Conservation (phyloP, 2,329 filamentous ascomycete species). For the Alternaria ventricosa region DNA sequence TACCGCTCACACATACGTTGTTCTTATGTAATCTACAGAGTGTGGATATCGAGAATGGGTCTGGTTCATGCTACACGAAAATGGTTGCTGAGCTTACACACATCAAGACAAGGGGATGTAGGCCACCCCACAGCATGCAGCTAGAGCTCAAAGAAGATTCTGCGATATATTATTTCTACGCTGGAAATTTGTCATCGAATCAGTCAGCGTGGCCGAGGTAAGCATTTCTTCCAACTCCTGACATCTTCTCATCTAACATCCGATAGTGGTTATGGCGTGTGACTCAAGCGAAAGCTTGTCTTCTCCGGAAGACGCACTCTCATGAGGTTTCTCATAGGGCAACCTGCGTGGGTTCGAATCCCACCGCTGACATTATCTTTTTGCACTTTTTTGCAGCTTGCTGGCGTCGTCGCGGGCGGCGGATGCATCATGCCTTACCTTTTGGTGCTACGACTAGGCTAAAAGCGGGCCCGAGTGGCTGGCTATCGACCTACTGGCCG, state of each 20-base stretch:
- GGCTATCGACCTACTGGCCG: not conserved
- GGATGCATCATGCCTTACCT: not conserved
- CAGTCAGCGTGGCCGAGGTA: not conserved
- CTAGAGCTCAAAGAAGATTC: not conserved
- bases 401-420: not conserved
- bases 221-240: not conserved
- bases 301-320: not conserved
- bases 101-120: not conserved
- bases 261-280: conserved; percentile 11
- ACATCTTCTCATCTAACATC: not conserved
- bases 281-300: conserved; percentile 11
- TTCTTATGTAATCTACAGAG: not conserved
- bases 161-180: not conserved
- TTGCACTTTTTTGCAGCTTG: not conserved
- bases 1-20: not conserved
- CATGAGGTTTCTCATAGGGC: conserved; percentile 10
- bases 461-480: not conserved
- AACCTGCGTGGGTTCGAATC: conserved; percentile 13
- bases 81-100: not conserved
- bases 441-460: not conserved
- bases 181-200: not conserved
- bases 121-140: not conserved
- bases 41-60: not conserved
- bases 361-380: conserved; percentile 8
- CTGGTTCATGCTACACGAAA: not conserved